Evolutionary conservation across 805 yeast genomes (phyloP).

Genomic region (Kazachstania africana): DNA sequence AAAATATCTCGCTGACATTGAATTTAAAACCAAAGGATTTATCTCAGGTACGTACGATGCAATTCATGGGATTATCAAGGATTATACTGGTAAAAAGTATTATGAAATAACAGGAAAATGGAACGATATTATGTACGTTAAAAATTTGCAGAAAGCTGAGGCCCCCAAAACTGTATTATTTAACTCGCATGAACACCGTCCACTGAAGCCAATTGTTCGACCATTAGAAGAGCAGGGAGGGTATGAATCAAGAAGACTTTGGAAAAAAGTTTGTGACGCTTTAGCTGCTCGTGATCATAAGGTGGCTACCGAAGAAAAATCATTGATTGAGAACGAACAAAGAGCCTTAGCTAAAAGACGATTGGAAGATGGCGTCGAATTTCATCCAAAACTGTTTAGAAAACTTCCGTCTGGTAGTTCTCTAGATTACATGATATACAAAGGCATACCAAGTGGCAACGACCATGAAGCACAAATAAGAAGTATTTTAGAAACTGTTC

Average conservation of each 20-base stretch:
- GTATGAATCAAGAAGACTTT: conserved; percentile 68
- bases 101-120: conserved; percentile 80
- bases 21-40: conserved; percentile 90
- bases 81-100: conserved; percentile 37
- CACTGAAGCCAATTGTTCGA: conserved; percentile 57
- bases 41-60: conserved; percentile 87
- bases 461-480: conserved; percentile 42
- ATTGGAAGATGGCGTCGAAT: conserved; percentile 65
- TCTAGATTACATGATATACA: conserved; percentile 57
- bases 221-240: conserved; percentile 71
- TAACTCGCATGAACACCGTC: conserved; percentile 45
- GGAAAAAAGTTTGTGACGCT: conserved; percentile 77
- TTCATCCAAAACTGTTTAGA: conserved; percentile 69
- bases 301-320: conserved; percentile 81
- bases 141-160: conserved; percentile 31
- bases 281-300: conserved; percentile 66
- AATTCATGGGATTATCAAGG: conserved; percentile 62
- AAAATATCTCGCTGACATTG: conserved; percentile 61
- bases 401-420: conserved; percentile 32
- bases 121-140: conserved; percentile 75
- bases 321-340: conserved; percentile 77
- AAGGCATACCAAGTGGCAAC: conserved; percentile 42
- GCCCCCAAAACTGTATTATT: conserved; percentile 41
- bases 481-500: conserved; percentile 54
- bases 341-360: conserved; percentile 66